Evolutionary conservation across 2,329 filamentous ascomycete genomes (phyloP), one percentile per base, ranked within the genome.

Genomic region (Samsoniella hepiali): DNA sequence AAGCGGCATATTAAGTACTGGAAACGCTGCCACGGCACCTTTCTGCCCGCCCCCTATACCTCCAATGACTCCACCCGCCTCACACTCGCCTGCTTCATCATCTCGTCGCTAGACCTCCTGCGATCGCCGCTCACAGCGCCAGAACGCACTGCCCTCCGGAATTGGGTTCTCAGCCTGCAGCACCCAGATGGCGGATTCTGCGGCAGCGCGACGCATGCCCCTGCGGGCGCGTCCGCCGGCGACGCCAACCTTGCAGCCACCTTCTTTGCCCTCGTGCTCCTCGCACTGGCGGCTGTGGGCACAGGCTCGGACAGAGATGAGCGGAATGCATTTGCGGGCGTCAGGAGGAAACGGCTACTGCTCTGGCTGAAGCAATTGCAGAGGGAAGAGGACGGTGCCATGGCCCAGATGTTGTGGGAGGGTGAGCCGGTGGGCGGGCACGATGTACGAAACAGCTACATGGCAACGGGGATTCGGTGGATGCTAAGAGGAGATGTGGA

Each of bases 21-120:
- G 89, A 86, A 93, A 68, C 88, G 93, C 73, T 97, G 94, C 74
- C 84, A 95, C 67, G 90, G 89, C 73, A 89, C 88, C 31, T 84
- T 89, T 66, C 87, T 99, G 7, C 95, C 95, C 0, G 84, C 88
- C 53, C 83, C 86, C 66, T 99, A 98, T 79, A 96, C 91, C 17
- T 83, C 88, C 73, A 95, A 90, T 74, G 95, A 99, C 78, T 92
- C 92, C 69, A 94, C 89, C 71, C 93, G 95, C 70, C 90, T 98
- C 80, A 90, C 90, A 5, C 86, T 98, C 62, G 93, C 88, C 68
- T 96, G 89, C 80, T 97, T 99, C 80, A 93, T 90, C 68, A 79
- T 98, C 70, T 89, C 91, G 8, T 91, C 92, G 1, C 82, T 97
- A 56, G 92, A 97, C 72, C 79, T 98, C 1, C 86, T 99, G 36